Conservation (phyloP, 176 grass and related monocot species). For the Bolboschoenus planiculmis region DNA sequence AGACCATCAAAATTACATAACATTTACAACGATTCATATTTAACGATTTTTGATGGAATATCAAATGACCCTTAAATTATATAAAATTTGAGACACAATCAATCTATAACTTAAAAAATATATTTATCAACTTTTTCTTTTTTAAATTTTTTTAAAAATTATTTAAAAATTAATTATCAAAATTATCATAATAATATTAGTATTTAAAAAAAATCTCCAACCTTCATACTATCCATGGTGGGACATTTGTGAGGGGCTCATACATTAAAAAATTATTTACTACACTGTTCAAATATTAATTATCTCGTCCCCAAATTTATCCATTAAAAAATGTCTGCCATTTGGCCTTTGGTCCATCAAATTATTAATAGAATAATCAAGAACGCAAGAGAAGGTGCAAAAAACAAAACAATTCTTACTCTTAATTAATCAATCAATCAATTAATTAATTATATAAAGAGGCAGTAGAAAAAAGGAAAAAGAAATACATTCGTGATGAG, state of each 20-base stretch:
- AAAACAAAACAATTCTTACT: neutral
- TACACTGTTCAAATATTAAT: neutral
- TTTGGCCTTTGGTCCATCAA: neutral
- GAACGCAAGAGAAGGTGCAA: neutral
- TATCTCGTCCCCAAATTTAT: neutral
- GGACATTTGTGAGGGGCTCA: neutral
- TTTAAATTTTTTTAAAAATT: no score
- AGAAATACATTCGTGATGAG: conserved; percentile 3
- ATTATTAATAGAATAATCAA: conserved; percentile 6
- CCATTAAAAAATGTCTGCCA: neutral
- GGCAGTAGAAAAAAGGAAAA: neutral
- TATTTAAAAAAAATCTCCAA: no score
- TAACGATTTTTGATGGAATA: no score
- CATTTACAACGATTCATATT: no score
- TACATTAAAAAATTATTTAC: neutral
- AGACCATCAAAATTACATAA: no score
- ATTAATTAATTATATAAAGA: neutral
- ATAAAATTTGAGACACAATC: no score
- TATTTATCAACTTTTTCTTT: no score
- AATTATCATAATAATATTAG: no score
- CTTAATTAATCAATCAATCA: neutral
- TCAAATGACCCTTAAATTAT: no score
- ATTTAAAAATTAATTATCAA: no score
- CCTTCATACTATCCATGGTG: neutral
- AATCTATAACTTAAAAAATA: no score